Evolutionary conservation across 208 protist genomes (phyloP).

Genomic region (Trypanosoma brucei): DNA sequence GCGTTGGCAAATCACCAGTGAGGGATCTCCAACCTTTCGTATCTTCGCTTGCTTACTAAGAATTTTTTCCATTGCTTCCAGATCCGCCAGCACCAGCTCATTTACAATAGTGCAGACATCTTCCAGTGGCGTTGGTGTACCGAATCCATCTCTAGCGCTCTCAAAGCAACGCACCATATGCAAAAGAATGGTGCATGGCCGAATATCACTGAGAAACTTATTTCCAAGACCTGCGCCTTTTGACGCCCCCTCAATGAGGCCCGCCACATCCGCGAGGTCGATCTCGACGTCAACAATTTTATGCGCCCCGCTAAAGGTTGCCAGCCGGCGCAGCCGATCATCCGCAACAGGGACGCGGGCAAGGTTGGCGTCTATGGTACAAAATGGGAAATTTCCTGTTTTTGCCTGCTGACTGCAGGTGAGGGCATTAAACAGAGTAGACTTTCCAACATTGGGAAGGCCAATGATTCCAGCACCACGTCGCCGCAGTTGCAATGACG

Average conservation of each 20-base stretch:
- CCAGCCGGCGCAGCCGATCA: slow-evolving; percentile 63
- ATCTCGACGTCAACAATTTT: slow-evolving; percentile 78
- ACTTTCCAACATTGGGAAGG: slow-evolving; percentile 90
- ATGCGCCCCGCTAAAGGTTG: slow-evolving; percentile 50
- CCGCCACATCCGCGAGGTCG: slow-evolving; percentile 85
- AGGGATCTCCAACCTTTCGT: slow-evolving; percentile 35
- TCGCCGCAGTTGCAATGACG: slow-evolving; percentile 22
- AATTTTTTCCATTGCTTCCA: slow-evolving; percentile 71
- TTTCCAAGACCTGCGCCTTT: slow-evolving; percentile 84
- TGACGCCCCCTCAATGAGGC: slow-evolving; percentile 83
- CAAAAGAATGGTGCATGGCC: slow-evolving; percentile 70
- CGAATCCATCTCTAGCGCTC: slow-evolving; percentile 76
- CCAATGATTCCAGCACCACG: slow-evolving; percentile 85
- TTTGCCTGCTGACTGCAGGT: slow-evolving; percentile 84
- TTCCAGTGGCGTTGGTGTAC: slow-evolving; percentile 63
- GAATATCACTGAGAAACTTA: slow-evolving; percentile 85
- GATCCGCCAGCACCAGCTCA: slow-evolving; percentile 78
- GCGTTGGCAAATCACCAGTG: slow-evolving; percentile 38
- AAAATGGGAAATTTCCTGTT: slow-evolving; percentile 93
- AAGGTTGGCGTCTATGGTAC: slow-evolving; percentile 90
- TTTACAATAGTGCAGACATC: slow-evolving; percentile 72
- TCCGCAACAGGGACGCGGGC: slow-evolving; percentile 77
- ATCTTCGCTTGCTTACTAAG: slow-evolving; percentile 40
- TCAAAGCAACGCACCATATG: slow-evolving; percentile 90
- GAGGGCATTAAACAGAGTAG: slow-evolving; percentile 91